Evolutionary conservation across 345 rosid genomes (phyloP).

Genomic region (Clausena lansium): DNA sequence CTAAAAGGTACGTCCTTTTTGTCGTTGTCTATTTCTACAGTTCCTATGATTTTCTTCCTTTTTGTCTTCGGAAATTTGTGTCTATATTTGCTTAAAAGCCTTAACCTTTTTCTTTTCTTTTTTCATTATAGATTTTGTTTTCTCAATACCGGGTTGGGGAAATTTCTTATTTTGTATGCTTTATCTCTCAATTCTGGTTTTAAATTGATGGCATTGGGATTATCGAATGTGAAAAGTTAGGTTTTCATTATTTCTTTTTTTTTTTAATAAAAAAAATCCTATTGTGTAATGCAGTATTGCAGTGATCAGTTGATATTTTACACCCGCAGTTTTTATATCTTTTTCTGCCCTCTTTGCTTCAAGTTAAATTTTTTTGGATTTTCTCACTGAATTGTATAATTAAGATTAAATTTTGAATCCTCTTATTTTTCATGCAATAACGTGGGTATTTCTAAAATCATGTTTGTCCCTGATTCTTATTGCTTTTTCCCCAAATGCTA

Average conservation of each 20-base stretch:
- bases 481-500: neutral
- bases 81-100: neutral
- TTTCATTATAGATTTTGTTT: slow-evolving; percentile 6
- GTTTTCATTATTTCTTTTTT: neutral
- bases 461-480: neutral
- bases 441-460: neutral
- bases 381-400: neutral
- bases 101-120: neutral
- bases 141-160: slow-evolving; percentile 5
- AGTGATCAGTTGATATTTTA: neutral
- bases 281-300: neutral
- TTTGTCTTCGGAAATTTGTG: neutral
- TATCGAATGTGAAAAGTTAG: neutral
- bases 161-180: neutral
- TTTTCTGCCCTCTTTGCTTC: neutral
- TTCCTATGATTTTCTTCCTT: neutral
- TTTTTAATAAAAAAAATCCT: neutral
- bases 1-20: slow-evolving; percentile 27
- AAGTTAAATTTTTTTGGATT: neutral
- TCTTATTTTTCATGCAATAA: neutral
- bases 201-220: slow-evolving; percentile 23
- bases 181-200: slow-evolving; percentile 2
- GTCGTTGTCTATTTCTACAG: no score
- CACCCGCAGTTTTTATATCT: neutral
- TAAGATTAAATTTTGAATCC: slow-evolving; percentile 2